A percentile compares a stretch with the other conserved stretches of the same genome.
phyloP scores from a whole-genome alignment of 495 filamentous ascomycete species.

The Parathielavia hyrcaniae region DNA sequence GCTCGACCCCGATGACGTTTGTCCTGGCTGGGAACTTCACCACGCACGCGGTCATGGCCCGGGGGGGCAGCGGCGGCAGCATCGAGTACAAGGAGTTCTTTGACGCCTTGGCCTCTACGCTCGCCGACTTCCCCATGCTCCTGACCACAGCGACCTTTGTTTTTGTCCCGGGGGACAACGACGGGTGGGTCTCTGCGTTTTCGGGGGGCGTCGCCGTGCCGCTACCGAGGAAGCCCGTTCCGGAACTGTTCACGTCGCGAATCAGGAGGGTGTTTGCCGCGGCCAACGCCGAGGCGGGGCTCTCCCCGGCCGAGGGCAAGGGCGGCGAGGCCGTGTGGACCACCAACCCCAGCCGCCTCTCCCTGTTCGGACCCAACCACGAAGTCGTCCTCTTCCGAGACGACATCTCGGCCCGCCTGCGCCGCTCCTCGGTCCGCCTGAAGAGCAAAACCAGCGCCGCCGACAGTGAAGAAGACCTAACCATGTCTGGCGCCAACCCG shows the following conservation, averaged over 20 bases:
- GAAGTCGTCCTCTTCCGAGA: conserved; percentile 84
- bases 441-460: conserved; percentile 28
- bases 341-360: conserved; percentile 73
- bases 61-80: conserved; percentile 61
- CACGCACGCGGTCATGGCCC: conserved; percentile 62
- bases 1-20: conserved; percentile 68
- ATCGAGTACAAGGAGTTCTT: conserved; percentile 96
- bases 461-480: conserved; percentile 25
- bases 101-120: conserved; percentile 70
- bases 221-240: conserved; percentile 66
- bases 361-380: conserved; percentile 75
- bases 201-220: conserved; percentile 71
- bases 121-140: conserved; percentile 81
- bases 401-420: conserved; percentile 69
- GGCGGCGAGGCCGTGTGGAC: conserved; percentile 76
- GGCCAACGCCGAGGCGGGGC: conserved; percentile 58
- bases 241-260: conserved; percentile 79
- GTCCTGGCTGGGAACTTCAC: conserved; percentile 82
- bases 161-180: conserved; percentile 92
- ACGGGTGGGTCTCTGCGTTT: conserved; percentile 85
- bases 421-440: conserved; percentile 64
- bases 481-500: conserved; percentile 30
- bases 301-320: conserved; percentile 37
- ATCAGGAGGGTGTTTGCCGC: conserved; percentile 71
- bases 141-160: conserved; percentile 75